Percentiles rank a stretch among this genome's conserved stretches.
Conservation (phyloP, 73 alveolate genomes). For the Stentor coeruleus region DNA sequence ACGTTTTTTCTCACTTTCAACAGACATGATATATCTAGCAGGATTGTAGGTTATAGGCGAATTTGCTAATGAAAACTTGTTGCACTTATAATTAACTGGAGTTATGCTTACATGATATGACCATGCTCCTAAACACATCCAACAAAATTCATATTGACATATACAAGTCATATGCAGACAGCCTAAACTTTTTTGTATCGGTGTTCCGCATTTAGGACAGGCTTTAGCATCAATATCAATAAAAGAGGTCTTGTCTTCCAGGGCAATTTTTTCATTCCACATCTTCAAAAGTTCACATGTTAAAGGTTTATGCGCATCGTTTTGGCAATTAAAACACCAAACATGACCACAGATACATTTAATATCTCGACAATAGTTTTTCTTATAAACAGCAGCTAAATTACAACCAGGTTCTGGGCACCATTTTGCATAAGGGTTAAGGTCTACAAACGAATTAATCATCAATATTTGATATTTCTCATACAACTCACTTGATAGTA, state of each 20-base stretch:
- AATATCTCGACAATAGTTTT: slow-evolving; percentile 63
- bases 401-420: slow-evolving; percentile 87
- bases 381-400: slow-evolving; percentile 58
- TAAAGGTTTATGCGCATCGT: slow-evolving; percentile 66
- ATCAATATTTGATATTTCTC: slow-evolving; percentile 32
- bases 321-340: slow-evolving; percentile 59
- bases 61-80: slow-evolving; percentile 49
- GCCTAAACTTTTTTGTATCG: slow-evolving; percentile 69
- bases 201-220: slow-evolving; percentile 67
- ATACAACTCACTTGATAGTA: not conserved
- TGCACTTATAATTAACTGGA: slow-evolving; percentile 71
- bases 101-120: slow-evolving; percentile 52
- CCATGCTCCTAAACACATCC: slow-evolving; percentile 69
- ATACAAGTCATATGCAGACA: slow-evolving; percentile 76
- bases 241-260: slow-evolving; percentile 49
- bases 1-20: not conserved
- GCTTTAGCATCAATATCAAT: slow-evolving; percentile 54
- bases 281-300: slow-evolving; percentile 50
- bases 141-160: slow-evolving; percentile 71
- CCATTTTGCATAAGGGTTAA: slow-evolving; percentile 56
- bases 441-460: slow-evolving; percentile 67
- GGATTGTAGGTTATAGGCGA: slow-evolving; percentile 22
- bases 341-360: slow-evolving; percentile 56
- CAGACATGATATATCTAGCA: not conserved
- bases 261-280: slow-evolving; percentile 61